Evolutionary conservation across 2,329 filamentous ascomycete species (phyloP).

Genomic region (Boeremia lycopersici): DNA sequence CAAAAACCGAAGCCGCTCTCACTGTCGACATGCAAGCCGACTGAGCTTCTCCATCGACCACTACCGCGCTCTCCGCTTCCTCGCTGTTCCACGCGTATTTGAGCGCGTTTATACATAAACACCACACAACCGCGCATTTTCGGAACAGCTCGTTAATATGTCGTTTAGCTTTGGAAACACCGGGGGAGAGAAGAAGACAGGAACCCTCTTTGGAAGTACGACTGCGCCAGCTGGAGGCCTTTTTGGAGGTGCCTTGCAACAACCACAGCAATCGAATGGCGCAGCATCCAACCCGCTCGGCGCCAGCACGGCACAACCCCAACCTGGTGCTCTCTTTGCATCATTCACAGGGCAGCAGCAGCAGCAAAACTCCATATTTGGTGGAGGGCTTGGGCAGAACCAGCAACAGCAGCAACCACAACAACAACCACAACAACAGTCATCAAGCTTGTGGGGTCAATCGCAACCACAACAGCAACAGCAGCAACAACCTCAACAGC

Average conservation of each 20-base stretch:
- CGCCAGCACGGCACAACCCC: constrained; percentile 15
- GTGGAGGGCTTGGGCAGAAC: constrained; percentile 16
- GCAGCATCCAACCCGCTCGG: constrained; percentile 35
- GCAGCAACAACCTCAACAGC: constrained; percentile 46
- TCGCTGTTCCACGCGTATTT: constrained; percentile 17
- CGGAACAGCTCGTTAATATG: constrained; percentile 25
- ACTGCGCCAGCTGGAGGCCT: constrained; percentile 47
- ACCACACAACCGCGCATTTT: background rate
- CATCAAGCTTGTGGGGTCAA: constrained; percentile 49
- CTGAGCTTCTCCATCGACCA: constrained; percentile 13
- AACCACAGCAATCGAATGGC: constrained; percentile 42
- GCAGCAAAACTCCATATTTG: constrained; percentile 28
- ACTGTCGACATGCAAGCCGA: constrained; percentile 16
- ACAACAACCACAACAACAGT: constrained; percentile 32
- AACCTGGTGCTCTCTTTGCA: constrained; percentile 33
- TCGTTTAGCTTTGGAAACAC: constrained; percentile 40
- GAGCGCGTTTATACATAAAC: constrained; percentile 17
- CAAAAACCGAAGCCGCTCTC: constrained; percentile 3
- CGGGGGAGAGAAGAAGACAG: constrained; percentile 43
- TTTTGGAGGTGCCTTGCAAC: constrained; percentile 48
- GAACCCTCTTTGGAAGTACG: constrained; percentile 46
- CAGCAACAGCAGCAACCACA: constrained; percentile 26
- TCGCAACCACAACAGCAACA: constrained; percentile 51
- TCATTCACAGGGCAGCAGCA: constrained; percentile 22
- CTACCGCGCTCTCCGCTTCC: background rate